Evolutionary conservation across 2,329 filamentous ascomycete species (phyloP).

Genomic region (Ophiognomonia clavigignenti-juglandacearum): DNA sequence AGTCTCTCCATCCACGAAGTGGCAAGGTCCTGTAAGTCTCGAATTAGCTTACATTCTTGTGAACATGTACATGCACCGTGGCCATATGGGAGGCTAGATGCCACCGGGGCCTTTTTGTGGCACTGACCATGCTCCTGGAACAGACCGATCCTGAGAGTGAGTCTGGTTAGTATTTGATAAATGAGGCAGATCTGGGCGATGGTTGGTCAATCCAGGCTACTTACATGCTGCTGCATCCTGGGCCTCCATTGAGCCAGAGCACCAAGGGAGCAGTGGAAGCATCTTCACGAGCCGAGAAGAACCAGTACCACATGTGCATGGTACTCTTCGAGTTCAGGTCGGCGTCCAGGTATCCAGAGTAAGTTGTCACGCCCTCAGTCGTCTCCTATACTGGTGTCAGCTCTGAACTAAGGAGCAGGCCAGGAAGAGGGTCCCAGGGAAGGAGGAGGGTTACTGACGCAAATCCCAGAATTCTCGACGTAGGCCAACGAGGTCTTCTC

Average conservation of each 20-base stretch:
- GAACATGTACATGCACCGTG: no score
- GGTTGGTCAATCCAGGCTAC: no score
- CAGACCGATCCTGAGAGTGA: constrained; percentile 24
- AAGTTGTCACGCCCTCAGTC: constrained; percentile 43
- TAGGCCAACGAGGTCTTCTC: constrained; percentile 40
- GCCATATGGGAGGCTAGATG: no score
- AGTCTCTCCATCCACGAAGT: constrained; percentile 31
- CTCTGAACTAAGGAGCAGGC: background rate
- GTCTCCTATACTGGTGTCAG: constrained; percentile 29
- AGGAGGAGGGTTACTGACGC: constrained; percentile 16
- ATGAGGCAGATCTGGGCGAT: no score
- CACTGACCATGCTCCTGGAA: constrained; percentile 37
- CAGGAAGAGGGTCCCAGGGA: no score
- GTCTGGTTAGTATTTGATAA: background rate
- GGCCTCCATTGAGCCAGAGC: constrained; percentile 35
- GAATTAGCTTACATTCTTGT: no score
- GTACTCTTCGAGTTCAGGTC: constrained; percentile 26
- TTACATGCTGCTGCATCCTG: constrained; percentile 32
- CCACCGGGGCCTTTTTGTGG: no score
- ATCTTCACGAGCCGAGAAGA: constrained; percentile 30
- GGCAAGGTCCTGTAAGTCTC: constrained; percentile 35
- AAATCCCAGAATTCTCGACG: constrained; percentile 46
- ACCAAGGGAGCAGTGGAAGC: constrained; percentile 28
- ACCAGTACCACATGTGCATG: constrained; percentile 24
- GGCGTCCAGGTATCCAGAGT: constrained; percentile 45